Evolutionary conservation across 768 basidiomycete species (phyloP).

Genomic region (Tricholoma sp.): DNA sequence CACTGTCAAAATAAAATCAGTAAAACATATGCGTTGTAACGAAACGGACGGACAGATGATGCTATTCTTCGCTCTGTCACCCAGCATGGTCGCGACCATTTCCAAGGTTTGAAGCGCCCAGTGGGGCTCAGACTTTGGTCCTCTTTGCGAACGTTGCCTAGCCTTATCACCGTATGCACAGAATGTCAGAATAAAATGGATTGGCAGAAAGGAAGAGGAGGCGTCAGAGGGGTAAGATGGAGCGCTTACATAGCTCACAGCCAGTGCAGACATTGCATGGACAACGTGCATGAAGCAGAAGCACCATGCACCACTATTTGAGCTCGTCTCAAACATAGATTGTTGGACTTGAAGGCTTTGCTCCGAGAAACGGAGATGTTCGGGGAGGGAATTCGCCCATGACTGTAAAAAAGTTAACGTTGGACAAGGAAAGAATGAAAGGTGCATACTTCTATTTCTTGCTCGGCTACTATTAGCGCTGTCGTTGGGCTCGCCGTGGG

Average conservation of each 20-base stretch:
- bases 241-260: constrained; percentile 54
- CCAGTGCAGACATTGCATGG: constrained; percentile 63
- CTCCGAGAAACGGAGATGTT: constrained; percentile 65
- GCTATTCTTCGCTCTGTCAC: constrained; percentile 46
- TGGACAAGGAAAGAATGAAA: background rate
- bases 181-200: constrained; percentile 1
- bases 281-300: constrained; percentile 72
- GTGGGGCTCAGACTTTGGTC: constrained; percentile 31
- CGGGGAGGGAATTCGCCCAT: constrained; percentile 66
- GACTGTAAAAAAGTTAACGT: constrained; percentile 10
- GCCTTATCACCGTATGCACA: constrained; percentile 23
- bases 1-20: constrained; percentile 36
- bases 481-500: constrained; percentile 27
- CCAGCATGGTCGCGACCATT: constrained; percentile 40
- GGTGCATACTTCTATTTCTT: constrained; percentile 39
- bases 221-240: background rate
- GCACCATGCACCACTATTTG: constrained; percentile 78
- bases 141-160: constrained; percentile 33
- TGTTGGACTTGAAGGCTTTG: constrained; percentile 64
- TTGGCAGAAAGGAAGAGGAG: too few species aligned
- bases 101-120: constrained; percentile 42
- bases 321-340: constrained; percentile 75
- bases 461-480: constrained; percentile 37
- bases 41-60: constrained; percentile 31
- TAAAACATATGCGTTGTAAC: background rate